Base-by-base conservation (phyloP, 306 rosid species). In the Rosa rugosa region DNA sequence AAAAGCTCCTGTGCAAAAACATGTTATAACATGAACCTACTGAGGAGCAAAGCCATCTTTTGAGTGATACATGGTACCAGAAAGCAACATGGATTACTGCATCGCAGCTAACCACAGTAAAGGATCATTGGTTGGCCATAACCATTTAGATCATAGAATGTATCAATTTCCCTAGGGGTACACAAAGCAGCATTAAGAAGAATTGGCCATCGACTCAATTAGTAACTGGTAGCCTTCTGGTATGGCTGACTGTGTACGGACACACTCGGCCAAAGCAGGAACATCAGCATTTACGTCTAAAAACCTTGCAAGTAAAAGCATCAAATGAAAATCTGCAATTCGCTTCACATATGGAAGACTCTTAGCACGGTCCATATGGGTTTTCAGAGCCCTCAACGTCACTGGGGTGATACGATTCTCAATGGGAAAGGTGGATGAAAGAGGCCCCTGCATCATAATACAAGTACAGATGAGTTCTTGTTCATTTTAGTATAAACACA, bases 151-250 rank as follows among this genome's bases (percentile, higher is more conserved):
- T 60, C 76, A 50, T 18, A 64, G 56, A 42, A 44, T 18, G 71
- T 16, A 16, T 36, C 34, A 1, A 62, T 60, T 79, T 51, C 72
- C 76, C 25, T 5, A 67, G 74, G 77, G 50, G 49, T 78, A 25
- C 27, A 65, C 71, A 73, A 6, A 36, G 22, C 60, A 78, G 73
- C 84, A 86, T 85, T 79, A 86, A 82, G 86, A 87, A 77, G 94
- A 72, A 75, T 57, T 89, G 56, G 98, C 98, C 97, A 96, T 85
- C 66, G 99, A 93, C 84, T 96, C 98, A 5, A 96, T 93, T 57
- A 96, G 79, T 81, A 96, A 81, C 87, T 90, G 91, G 92, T 93
- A 96, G 57, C 99, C 98, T 85, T 96, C 98, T 4, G 99, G 92
- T 9, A 93, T 81, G 63, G 92, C 34, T 62, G 88, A 56, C 81